Evolutionary conservation across 352 stramenopile genomes (phyloP), one percentile per base, ranked within the genome.

Genomic region (Globisporangium paroecandrum): DNA sequence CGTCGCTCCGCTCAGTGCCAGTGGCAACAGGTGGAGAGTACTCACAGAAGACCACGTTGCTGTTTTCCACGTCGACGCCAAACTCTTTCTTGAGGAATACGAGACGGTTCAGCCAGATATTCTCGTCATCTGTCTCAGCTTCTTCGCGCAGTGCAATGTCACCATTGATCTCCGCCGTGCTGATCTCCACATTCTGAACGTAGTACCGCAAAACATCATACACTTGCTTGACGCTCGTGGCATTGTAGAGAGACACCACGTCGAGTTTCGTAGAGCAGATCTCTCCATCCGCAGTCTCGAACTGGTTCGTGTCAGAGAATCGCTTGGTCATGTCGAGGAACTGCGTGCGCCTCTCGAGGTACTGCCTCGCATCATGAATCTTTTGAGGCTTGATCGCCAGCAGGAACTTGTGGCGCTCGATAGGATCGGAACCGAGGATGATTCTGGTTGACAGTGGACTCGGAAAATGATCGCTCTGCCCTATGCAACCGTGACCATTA

Each of bases 271-370:
- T 20, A 10, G 51, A 6, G 51, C 51, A 58, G 9, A 58, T 34
- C n/a, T 27, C 18, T 9, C 51, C 51, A 36, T 58, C 51, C 0
- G 8, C 10, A 4, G 51, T 58, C 64, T 46, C 76, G 72, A 54
- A 74, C 82, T 36, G 69, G 76, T 61, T 89, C 77, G 24, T 73
- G 76, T 80, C 75, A 2, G 68, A 68, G 34, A 69, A 74, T 5
- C 59, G 57, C 13, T 65, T 68, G 36, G 25, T 49, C 18, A 70
- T 47, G 25, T 78, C 70, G 15, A 51, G 61, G 10, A 65, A 69
- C 4, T 71, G 68, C 5, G 64, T 49, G n/a, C 74, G 74, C 7
- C 74, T 65, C 24, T 68, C 36, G n/a, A 80, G 61, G 24, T 76
- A 80, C 56, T 62, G 65, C 22, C 65, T 34, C 9, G 49, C 57